Evolutionary conservation across 805 yeast genomes (phyloP), one percentile per base, ranked within the genome.

Genomic region (Zygosaccharomyces rouxii): DNA sequence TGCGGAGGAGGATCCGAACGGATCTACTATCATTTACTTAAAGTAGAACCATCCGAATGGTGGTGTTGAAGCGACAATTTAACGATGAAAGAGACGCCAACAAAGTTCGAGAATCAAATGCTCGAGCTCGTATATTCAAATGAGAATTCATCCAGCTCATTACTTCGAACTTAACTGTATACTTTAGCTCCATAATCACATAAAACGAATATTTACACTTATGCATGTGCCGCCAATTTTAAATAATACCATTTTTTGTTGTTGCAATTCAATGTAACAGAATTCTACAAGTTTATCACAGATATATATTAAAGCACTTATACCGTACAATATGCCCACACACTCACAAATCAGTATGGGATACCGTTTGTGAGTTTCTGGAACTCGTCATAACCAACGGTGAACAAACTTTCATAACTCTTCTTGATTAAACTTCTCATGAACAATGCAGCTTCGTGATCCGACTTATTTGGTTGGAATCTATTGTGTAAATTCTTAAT

Each of bases 381-480:
- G 81, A 94, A 94, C 71, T 90, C 97, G 64, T 94, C 99, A 68
- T 94, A 94, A 18, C 97, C 98, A 63, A 84, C 86, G 30, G 99
- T 94, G 62, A 84, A 89, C 59, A 81, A 71, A 69, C 95, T 86
- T 67, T 92, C 98, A 67, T 81, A 85, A 50, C 95, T 83, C 71
- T 84, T 86, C 55, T 74, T 76, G 53, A 94, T 83, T 69, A 94
- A 76, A 1, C 81, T 77, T 54, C 86, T 77, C 81, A 94, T 85
- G 56, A 75, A 79, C 30, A 72, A 60, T 7, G 95, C 89, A 6
- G 97, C 97, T 42, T 92, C 97, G 48, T 80, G 83, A 46, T 92
- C 97, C 26, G 79, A 70, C 68, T 84, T 89, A 22, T 77, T 72
- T 19, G 95, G 87, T 30, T 79, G 96, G 72, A 94, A 92, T 57